Evolutionary conservation across 805 yeast genomes (phyloP), one percentile per base, ranked within the genome.

Genomic region (Cyberlindnera petersonii): DNA sequence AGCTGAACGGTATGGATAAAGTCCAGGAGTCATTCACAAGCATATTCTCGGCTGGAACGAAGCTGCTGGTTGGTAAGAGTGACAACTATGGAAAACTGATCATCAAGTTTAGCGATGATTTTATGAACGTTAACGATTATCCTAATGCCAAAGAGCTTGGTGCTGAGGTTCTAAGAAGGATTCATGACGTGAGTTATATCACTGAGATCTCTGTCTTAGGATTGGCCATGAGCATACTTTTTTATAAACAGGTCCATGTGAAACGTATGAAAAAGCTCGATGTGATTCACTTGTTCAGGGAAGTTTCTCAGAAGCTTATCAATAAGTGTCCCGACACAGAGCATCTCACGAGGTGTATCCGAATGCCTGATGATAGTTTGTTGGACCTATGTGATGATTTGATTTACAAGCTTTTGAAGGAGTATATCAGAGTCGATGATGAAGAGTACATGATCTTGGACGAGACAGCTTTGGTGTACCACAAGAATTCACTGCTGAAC

Each of bases 1-100:
- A 52, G 26, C 26, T 52, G 34, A 52, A 52, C 27, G 56, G 56
- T 5, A 29, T 52, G 37, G 56, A 52, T 30, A 52, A 52, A 26
- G 40, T 23, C 3, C 53, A 52, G 24, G 56, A 52, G 32, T 49
- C 56, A 1, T 49, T 49, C 23, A 14, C 24, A 6, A 34, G 44
- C 3, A 49, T 52, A 13, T 20, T 52, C 7, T 23, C 34, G 4
- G 34, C 48, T 5, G 56, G 56, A 5, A 6, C 30, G 4, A 37
- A 26, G 15, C 13, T 46, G 4, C 11, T 43, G 13, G 7, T 40
- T 10, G 42, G 39, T 7, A 31, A 42, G 6, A 18, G 40, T 17
- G 33, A 33, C 5, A 49, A 52, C 24, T 52, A 40, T 40, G 56
- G 56, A 2, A 52, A 48, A 15, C 31, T 52, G 20, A 30, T 52